These are phyloP conservation scores for Plectranthus barbatus DNA, from an alignment of 257 asterid species.

Conservation along the genomic window DNA sequence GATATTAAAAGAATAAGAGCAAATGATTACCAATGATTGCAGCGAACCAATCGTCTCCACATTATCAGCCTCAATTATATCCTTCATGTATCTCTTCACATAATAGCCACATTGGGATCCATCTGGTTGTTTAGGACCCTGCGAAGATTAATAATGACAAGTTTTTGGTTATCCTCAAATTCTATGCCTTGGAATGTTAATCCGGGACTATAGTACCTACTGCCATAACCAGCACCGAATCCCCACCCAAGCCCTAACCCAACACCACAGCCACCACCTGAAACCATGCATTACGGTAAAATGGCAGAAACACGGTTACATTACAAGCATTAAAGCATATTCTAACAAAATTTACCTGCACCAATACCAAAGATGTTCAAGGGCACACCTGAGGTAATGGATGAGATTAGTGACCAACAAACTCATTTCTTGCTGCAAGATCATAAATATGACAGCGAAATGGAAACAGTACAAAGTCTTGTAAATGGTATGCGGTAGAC, in stretches of 20 bases:
- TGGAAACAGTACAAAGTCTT: background rate
- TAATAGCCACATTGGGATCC: too few species aligned
- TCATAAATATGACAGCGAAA: background rate
- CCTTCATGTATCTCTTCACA: too few species aligned
- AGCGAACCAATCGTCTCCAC: too few species aligned
- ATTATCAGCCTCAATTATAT: too few species aligned
- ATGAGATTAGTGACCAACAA: background rate
- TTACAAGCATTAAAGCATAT: too few species aligned
- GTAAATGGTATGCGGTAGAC: background rate
- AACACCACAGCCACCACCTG: constrained; percentile 95
- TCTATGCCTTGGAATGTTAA: constrained; percentile 57
- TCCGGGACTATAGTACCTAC: constrained; percentile 66
- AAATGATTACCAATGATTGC: too few species aligned
- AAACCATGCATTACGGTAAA: background rate
- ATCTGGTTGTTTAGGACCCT: too few species aligned
- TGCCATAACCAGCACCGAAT: constrained; percentile 79
- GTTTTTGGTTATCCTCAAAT: constrained; percentile 30
- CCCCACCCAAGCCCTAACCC: constrained; percentile 99
- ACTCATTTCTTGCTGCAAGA: background rate
- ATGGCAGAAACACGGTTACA: background rate
- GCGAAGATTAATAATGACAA: too few species aligned
- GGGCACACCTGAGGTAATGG: constrained; percentile 52
- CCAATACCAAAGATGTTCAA: constrained; percentile 78
- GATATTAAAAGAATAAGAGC: too few species aligned
- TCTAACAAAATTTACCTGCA: constrained; percentile 45